Evolutionary conservation across 2,329 filamentous ascomycete species (phyloP).

Genomic region (Aureobasidium melanogenum): DNA sequence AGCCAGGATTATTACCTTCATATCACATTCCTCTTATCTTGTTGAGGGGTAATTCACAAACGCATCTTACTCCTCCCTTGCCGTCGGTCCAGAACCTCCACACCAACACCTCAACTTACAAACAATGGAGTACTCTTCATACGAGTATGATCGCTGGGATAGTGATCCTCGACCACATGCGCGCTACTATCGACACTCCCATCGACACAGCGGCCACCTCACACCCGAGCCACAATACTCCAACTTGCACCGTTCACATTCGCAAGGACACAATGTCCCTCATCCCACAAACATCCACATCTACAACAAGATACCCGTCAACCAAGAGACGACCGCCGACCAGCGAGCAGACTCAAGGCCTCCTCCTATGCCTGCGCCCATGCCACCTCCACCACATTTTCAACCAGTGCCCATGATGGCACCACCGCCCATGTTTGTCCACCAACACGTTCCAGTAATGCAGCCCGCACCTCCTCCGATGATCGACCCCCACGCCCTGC

Average conservation of each 20-base stretch:
- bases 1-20: not conserved
- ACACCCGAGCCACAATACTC: slow-evolving; percentile 16
- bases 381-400: slow-evolving; percentile 11
- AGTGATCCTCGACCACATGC: not conserved
- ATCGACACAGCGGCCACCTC: slow-evolving; percentile 16
- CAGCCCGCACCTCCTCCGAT: not conserved
- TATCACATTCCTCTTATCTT: not conserved
- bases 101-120: not conserved
- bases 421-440: slow-evolving; percentile 3
- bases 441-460: not conserved
- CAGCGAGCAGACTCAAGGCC: not conserved
- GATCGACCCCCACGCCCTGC: not conserved
- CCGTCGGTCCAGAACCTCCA: not conserved
- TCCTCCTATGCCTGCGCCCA: not conserved
- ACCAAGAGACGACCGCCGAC: slow-evolving; percentile 21
- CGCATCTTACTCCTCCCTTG: not conserved
- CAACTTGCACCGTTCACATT: slow-evolving; percentile 36
- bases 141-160: not conserved
- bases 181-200: slow-evolving; percentile 11
- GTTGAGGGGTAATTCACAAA: not conserved
- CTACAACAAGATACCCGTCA: slow-evolving; percentile 33
- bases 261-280: slow-evolving; percentile 32
- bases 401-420: slow-evolving; percentile 1
- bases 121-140: not conserved
- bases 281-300: slow-evolving; percentile 37